Evolutionary conservation across 139 green algal species (phyloP).

Genomic region (Chlorella sp.): DNA sequence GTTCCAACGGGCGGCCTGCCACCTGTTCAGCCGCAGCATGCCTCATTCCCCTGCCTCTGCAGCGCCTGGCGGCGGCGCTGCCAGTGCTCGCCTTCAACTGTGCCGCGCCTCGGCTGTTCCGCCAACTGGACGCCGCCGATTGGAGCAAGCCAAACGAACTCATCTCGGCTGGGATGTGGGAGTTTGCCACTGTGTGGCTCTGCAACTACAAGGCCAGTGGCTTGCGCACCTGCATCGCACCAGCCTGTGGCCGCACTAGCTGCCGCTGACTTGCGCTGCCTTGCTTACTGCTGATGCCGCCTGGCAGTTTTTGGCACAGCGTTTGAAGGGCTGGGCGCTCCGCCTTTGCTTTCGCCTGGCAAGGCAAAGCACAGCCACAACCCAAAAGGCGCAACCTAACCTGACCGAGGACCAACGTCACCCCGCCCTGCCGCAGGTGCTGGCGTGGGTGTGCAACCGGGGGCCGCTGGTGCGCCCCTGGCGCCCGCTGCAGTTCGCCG

Average conservation of each 20-base stretch:
- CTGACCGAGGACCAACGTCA: not conserved
- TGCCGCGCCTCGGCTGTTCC: not conserved
- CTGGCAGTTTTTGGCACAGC: not conserved
- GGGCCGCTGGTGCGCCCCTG: slow-evolving; percentile 17
- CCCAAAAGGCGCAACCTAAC: too few species aligned
- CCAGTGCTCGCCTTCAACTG: not conserved
- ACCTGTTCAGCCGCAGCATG: too few species aligned
- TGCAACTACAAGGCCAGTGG: slow-evolving; percentile 41
- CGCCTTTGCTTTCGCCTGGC: too few species aligned
- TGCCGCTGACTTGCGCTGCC: not conserved
- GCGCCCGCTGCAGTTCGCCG: slow-evolving; percentile 27
- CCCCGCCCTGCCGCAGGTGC: not conserved
- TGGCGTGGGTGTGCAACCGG: slow-evolving; percentile 31
- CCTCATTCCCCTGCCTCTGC: too few species aligned
- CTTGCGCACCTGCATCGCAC: not conserved
- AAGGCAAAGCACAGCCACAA: too few species aligned
- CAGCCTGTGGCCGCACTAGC: not conserved
- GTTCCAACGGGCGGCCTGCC: too few species aligned
- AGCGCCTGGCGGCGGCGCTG: not conserved
- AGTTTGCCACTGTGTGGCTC: slow-evolving; percentile 44
- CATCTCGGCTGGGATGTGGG: not conserved
- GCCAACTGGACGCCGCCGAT: not conserved
- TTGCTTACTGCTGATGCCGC: not conserved
- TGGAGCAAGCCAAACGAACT: not conserved
- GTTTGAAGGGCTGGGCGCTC: too few species aligned